A percentile compares a stretch with the other conserved stretches of the same genome.
Evolutionary conservation across 2,329 filamentous ascomycete species (phyloP).

Genomic region (Ophiostoma pallidulum): DNA sequence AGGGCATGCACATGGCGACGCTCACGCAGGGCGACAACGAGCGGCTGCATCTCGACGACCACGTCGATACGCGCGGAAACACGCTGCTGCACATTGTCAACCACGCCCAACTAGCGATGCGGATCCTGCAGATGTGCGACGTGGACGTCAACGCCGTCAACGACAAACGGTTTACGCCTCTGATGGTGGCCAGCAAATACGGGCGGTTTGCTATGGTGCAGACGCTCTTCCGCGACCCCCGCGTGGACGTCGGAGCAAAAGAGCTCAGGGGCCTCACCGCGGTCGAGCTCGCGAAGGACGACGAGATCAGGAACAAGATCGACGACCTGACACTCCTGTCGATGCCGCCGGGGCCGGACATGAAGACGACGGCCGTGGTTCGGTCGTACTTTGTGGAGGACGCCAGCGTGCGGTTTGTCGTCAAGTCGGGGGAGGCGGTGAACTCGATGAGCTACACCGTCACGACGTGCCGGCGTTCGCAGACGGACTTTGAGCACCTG

Average conservation of each 20-base stretch:
- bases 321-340: slow-evolving; percentile 86
- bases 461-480: slow-evolving; percentile 81
- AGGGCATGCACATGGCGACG: slow-evolving; percentile 66
- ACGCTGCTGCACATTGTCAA: slow-evolving; percentile 94
- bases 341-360: slow-evolving; percentile 59
- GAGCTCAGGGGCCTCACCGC: slow-evolving; percentile 85
- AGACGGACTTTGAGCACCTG: slow-evolving; percentile 85
- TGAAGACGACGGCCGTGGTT: slow-evolving; percentile 83
- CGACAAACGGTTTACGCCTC: slow-evolving; percentile 84
- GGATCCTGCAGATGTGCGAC: slow-evolving; percentile 75
- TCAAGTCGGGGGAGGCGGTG: slow-evolving; percentile 89
- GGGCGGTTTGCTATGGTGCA: slow-evolving; percentile 89
- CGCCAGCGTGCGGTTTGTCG: slow-evolving; percentile 79
- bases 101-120: slow-evolving; percentile 64
- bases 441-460: slow-evolving; percentile 77
- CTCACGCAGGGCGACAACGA: slow-evolving; percentile 65
- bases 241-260: slow-evolving; percentile 75
- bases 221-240: slow-evolving; percentile 73
- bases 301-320: slow-evolving; percentile 92
- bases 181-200: slow-evolving; percentile 99
- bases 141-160: slow-evolving; percentile 95
- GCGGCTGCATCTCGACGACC: slow-evolving; percentile 82
- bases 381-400: slow-evolving; percentile 97
- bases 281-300: slow-evolving; percentile 93
- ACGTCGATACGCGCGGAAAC: slow-evolving; percentile 87